phyloP scores from a whole-genome alignment of 2,329 filamentous ascomycete species.

The Diplocarpon rosae region DNA sequence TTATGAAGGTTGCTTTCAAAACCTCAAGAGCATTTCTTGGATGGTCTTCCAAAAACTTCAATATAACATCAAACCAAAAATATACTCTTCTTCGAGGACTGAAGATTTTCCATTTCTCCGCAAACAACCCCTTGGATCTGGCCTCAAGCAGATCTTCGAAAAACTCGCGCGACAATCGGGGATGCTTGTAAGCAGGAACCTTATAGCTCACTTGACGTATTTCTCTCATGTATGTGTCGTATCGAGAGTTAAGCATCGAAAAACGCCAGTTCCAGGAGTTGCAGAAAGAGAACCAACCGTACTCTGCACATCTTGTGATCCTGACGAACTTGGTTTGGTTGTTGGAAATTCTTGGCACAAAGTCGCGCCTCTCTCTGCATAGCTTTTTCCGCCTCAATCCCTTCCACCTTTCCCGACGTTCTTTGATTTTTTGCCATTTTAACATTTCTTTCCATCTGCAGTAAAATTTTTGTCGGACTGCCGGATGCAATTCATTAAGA shows the following conservation, averaged over 20 bases:
- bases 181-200: no score
- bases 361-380: not conserved
- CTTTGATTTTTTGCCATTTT: no score
- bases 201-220: no score
- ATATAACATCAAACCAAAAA: constrained; percentile 19
- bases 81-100: not conserved
- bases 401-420: no score
- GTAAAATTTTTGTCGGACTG: no score
- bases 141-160: not conserved
- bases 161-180: no score
- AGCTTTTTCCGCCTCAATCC: no score
- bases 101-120: constrained; percentile 7
- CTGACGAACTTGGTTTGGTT: constrained; percentile 4
- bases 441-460: no score
- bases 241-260: constrained; percentile 6
- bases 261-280: constrained; percentile 10
- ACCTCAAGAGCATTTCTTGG: constrained; percentile 18
- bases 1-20: constrained; percentile 15
- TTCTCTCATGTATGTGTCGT: not conserved
- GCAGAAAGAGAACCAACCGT: not conserved
- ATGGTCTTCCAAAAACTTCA: constrained; percentile 8
- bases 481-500: no score
- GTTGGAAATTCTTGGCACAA: not conserved
- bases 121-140: constrained; percentile 1
- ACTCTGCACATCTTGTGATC: not conserved